phyloP scores from a whole-genome alignment of 2,329 filamentous ascomycete genomes.

The Paracoccidioides brasiliensis region DNA sequence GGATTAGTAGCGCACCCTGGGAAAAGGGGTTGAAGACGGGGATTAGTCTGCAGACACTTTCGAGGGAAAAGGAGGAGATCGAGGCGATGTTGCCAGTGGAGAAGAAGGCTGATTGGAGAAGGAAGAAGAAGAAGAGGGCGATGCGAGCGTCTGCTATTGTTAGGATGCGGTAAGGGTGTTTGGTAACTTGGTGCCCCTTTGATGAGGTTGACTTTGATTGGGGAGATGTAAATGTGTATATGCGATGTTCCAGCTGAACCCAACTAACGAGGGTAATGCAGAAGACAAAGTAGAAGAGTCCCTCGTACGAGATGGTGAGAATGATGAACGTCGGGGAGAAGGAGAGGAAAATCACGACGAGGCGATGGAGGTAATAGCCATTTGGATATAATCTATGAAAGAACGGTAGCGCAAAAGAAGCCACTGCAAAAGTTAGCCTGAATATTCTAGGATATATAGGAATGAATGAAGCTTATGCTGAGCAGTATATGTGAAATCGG shows the following conservation, averaged over 20 bases:
- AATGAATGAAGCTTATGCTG: constrained; percentile 8
- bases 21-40: constrained; percentile 90
- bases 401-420: constrained; percentile 66
- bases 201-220: constrained; percentile 6
- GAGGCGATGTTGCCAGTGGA: constrained; percentile 93
- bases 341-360: constrained; percentile 79
- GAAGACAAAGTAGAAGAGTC: constrained; percentile 88
- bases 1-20: constrained; percentile 70
- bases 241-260: constrained; percentile 79
- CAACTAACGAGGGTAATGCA: constrained; percentile 69
- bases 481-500: neutral
- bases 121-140: constrained; percentile 85
- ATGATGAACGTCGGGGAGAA: constrained; percentile 92
- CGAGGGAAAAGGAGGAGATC: constrained; percentile 81
- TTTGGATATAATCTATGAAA: constrained; percentile 70
- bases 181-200: constrained; percentile 7
- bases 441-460: neutral
- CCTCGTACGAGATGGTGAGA: constrained; percentile 92
- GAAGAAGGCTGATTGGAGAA: constrained; percentile 94
- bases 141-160: constrained; percentile 74
- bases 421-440: constrained; percentile 35
- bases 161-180: constrained; percentile 48
- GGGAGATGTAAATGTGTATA: constrained; percentile 38
- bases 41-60: constrained; percentile 74
- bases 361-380: constrained; percentile 76